Evolutionary conservation across 1,284 basidiomycete genomes (phyloP).

Genomic region (Ustilago shanxiensis): DNA sequence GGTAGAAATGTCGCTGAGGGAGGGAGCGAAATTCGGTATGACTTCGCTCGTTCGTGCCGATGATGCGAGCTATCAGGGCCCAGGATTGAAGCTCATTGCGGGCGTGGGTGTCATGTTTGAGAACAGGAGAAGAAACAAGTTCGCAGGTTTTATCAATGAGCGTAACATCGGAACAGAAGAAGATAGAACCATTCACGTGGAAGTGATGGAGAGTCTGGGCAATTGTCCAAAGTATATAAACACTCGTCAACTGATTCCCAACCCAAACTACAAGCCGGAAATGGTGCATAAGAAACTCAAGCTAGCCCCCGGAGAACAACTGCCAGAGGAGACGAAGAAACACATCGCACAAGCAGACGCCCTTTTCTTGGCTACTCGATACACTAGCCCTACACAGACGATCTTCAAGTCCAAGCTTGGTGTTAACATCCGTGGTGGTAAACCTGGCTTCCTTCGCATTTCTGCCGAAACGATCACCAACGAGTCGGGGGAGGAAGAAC

Average conservation of each 20-base stretch:
- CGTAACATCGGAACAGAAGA: conserved; percentile 17
- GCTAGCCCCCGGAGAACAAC: conserved; percentile 3
- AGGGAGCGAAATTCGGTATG: conserved; percentile 42
- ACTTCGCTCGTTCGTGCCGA: conserved; percentile 17
- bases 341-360: conserved; percentile 38
- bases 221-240: conserved; percentile 53
- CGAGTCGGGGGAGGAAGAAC: conserved; percentile 9
- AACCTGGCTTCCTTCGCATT: conserved; percentile 36
- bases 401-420: conserved; percentile 48
- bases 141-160: conserved; percentile 42
- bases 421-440: conserved; percentile 46
- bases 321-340: conserved; percentile 24
- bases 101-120: conserved; percentile 46
- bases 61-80: conserved; percentile 25
- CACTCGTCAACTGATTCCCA: conserved; percentile 21
- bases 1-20: conserved; percentile 22
- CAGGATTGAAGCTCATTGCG: conserved; percentile 35
- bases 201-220: conserved; percentile 42
- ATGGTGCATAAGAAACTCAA: conserved; percentile 24
- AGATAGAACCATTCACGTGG: conserved; percentile 25
- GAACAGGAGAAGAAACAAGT: conserved; percentile 42
- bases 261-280: conserved; percentile 13
- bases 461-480: conserved; percentile 9
- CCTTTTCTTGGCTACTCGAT: conserved; percentile 33
- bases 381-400: conserved; percentile 25